Percentiles rank a stretch among this genome's conserved stretches.
Evolutionary conservation across 306 rosid genomes (phyloP).

Genomic region (Trifolium dubium): DNA sequence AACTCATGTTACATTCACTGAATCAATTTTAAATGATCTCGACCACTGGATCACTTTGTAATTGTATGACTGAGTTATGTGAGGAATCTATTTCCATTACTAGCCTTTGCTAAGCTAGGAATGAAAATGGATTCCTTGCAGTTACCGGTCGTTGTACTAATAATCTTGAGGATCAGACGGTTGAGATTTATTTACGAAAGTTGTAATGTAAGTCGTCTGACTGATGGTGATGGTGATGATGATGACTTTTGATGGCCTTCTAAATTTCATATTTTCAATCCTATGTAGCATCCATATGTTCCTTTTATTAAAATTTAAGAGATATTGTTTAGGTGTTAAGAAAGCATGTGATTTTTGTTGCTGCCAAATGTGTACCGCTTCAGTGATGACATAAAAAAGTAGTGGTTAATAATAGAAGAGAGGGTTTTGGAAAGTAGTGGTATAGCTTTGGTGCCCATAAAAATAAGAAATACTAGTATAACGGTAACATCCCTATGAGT

Average conservation of each 20-base stretch:
- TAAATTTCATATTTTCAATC: not conserved
- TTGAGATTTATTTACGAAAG: not conserved
- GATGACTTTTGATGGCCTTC: not conserved
- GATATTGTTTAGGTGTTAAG: slow-evolving; percentile 35
- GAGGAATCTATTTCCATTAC: not conserved
- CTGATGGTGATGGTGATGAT: too few relatives aligned
- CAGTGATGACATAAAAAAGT: slow-evolving; percentile 20
- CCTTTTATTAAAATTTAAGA: slow-evolving; percentile 12
- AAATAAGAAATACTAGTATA: slow-evolving; percentile 23
- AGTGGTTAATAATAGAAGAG: slow-evolving; percentile 26
- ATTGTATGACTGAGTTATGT: not conserved
- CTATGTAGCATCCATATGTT: slow-evolving; percentile 39
- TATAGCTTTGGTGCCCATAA: slow-evolving; percentile 30
- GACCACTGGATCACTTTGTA: not conserved
- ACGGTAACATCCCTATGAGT: slow-evolving; percentile 31
- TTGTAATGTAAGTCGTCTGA: not conserved
- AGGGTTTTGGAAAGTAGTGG: too few relatives aligned
- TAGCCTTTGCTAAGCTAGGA: not conserved
- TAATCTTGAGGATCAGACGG: not conserved
- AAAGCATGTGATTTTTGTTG: slow-evolving; percentile 39
- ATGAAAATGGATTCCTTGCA: not conserved
- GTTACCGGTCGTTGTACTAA: not conserved
- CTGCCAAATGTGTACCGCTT: slow-evolving; percentile 39
- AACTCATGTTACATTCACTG: too few relatives aligned
- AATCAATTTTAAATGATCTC: not conserved